Evolutionary conservation across 495 filamentous ascomycete genomes (phyloP), one percentile per base, ranked within the genome.

Genomic region (Hyaloscypha bicolor): DNA sequence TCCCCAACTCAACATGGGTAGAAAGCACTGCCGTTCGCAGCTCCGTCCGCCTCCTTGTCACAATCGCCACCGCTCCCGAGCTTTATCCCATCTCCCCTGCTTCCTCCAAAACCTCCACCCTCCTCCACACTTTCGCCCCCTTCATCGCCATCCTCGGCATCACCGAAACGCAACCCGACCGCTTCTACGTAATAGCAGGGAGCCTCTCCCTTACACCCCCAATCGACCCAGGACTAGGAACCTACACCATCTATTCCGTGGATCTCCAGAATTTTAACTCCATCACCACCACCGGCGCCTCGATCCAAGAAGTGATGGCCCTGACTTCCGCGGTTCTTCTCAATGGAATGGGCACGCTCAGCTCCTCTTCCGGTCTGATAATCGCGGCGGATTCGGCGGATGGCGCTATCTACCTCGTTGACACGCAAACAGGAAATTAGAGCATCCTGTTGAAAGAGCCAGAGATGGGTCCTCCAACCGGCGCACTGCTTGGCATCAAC

Each of bases 41-140:
- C 9, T 73, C 77, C 48, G 76, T 76, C 21, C 67, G 72, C 53
- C 60, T 83, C 3, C 74, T 83, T 11, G 60, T 78, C 30, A 79
- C 79, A 1, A 71, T 76, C n/a, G 65, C 78, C 39, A 75, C 77
- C 51, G 69, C 70, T 9, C 78, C 81, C 0, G 74, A 79, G 61
- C 73, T 84, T 29, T 85, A 79, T 77, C 65, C 70, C 12, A 69
- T 83, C 82, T 68, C 75, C 79, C 0, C 39, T 51, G 19, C 35
- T 66, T 65, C 55, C 53, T 69, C 63, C 21, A 67, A 58, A 29
- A 60, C 63, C 33, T 42, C 64, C 16, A 59, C 64, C 0, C 72
- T 71, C 12, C 39, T 75, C 2, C 72, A 71, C 48, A 70, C 48
- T 6, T 70, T 74, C 56, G 42, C 60, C 3, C 39, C 52, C 45